Base-by-base conservation (phyloP, 1,284 basidiomycete species). In the Ceratobasidium sp. region DNA sequence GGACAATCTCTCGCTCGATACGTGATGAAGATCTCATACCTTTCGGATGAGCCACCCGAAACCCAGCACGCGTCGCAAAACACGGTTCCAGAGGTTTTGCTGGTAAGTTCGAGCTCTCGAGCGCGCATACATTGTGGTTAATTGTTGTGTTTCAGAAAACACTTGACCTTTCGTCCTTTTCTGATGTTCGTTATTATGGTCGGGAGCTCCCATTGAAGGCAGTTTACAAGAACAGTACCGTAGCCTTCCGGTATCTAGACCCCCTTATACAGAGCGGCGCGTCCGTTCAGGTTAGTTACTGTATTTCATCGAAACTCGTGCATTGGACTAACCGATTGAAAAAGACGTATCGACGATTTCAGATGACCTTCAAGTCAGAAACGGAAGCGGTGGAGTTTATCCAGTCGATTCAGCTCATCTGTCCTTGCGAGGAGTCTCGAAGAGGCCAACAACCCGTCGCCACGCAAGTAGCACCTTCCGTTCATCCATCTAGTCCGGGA, bases 321-420 rank as follows among this genome's bases (percentile, higher is more conserved):
- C 18, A 13, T 28, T 68, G 63, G 26, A 33, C 42, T 12, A 72
- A 28, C 6, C n/a, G 44, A 23, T n/a, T 5, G 13, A 13, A 7
- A 12, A 33, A 73, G 71, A 73, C 71, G 44, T 73, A 73, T 28
- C 40, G 71, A 28, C 40, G 71, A 15, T 73, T 73, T 40, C 71
- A 73, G 46, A 58, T 73, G 5, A 73, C 71, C 2, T 73, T 73
- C 71, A 73, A 51, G 7, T 61, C 71, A 26, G 71, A 61, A 39
- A n/a, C 20, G 18, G 71, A 61, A 10, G 71, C 71, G 1, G 23
- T 13, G 13, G 26, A 26, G 3, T 73, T 73, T 20, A 44, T 73
- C 58, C 13, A 63, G 26, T 61, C 71, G 13, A 73, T 73, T 28
- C 56, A 73, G 46, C 44, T 42, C 33, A 33, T 73, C 33, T 73